These are phyloP conservation scores for Leptographium flavum DNA, from an alignment of 2,329 filamentous ascomycete genomes.

Conservation along the genomic window DNA sequence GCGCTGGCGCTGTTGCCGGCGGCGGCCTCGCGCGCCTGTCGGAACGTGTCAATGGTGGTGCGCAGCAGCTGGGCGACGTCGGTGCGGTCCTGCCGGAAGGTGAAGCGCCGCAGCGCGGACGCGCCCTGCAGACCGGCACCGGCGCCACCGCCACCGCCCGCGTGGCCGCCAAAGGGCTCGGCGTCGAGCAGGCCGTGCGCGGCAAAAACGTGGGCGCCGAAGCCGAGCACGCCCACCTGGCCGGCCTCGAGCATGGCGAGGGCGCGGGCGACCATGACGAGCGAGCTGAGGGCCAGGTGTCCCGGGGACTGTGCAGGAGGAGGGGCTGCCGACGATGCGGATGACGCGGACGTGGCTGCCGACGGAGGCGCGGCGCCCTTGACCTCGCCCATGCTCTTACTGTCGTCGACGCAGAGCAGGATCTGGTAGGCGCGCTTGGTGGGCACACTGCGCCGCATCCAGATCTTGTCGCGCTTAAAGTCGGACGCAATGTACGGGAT, in stretches of 20 bases:
- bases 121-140: slow-evolving; percentile 43
- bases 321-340: neutral
- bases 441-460: slow-evolving; percentile 87
- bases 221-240: slow-evolving; percentile 81
- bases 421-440: slow-evolving; percentile 95
- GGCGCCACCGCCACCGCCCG: slow-evolving; percentile 38
- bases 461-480: slow-evolving; percentile 99
- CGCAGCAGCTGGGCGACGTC: slow-evolving; percentile 70
- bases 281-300: slow-evolving; percentile 77
- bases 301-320: slow-evolving; percentile 23
- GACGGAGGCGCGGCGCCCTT: neutral
- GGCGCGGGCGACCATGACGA: slow-evolving; percentile 78
- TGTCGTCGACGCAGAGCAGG: slow-evolving; percentile 93
- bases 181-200: slow-evolving; percentile 67
- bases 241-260: slow-evolving; percentile 90
- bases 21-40: slow-evolving; percentile 52
- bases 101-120: slow-evolving; percentile 72
- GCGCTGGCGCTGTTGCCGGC: slow-evolving; percentile 25
- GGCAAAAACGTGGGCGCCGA: slow-evolving; percentile 69
- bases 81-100: slow-evolving; percentile 73
- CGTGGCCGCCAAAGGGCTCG: slow-evolving; percentile 47
- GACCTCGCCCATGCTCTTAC: slow-evolving; percentile 73
- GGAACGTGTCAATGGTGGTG: slow-evolving; percentile 69
- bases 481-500: slow-evolving; percentile 97
- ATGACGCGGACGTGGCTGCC: neutral